Evolutionary conservation across 192 early-diverging fungal genomes (phyloP), one percentile per base, ranked within the genome.

Genomic region (Umbelopsis isabellina): DNA sequence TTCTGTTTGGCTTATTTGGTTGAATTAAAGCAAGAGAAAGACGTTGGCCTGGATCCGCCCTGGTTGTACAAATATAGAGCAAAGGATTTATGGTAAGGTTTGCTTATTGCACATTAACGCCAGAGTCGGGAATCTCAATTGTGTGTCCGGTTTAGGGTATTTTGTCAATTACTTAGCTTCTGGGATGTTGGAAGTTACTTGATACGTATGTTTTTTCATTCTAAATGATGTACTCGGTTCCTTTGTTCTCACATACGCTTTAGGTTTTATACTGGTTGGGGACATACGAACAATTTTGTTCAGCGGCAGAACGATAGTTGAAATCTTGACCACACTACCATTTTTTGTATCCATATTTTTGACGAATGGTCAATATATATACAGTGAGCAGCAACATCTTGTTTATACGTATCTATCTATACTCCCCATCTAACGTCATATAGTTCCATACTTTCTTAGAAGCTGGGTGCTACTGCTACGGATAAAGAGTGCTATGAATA

Each of bases 381-480:
- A 83, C 37, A 79, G 72, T 75, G 69, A 65, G 25, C 22, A 20
- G 9, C 10, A 30, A 35, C 2, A 15, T 66, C 20, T 48, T 37
- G 3, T 30, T 0, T 7, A 53, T 18, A 37, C 27, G 7, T 64
- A 48, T 44, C 47, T 20, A 12, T 13, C 47, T 22, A 80, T 30
- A 2, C 25, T 22, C 45, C 46, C 50, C 21, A 7, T 4, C 18
- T 30, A 21, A 49, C 18, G 18, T 48, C 21, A 64, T 18, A 13
- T 48, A 79, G 79, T 91, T 1, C 90, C 90, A 15, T 91, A 88
- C 61, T 91, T 89, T 79, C 65, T 91, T 35, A 72, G 85, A 30
- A 84, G 85, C 33, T 79, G 87, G 73, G 79, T 81, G 20, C 78
- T 89, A 12, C 75, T 90, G 8, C 72, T 80, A 41, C 84, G 85